Evolutionary conservation across 108 stramenopile genomes (phyloP).

Genomic region (Licmophora abbreviata): DNA sequence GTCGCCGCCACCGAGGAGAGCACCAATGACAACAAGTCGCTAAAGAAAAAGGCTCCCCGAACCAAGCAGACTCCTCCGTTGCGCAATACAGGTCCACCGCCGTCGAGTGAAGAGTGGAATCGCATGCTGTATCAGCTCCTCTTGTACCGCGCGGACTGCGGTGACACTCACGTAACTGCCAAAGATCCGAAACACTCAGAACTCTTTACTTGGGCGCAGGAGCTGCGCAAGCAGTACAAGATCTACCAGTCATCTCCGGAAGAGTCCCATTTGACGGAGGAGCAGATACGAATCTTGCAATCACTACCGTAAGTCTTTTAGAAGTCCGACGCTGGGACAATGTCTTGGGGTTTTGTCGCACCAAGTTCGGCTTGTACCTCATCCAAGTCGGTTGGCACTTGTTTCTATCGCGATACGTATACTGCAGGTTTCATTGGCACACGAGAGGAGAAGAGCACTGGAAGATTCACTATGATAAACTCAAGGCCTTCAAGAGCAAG

Average conservation of each 20-base stretch:
- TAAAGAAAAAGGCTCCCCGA: no score
- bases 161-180: constrained; percentile 14
- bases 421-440: constrained; percentile 8
- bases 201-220: constrained; percentile 33
- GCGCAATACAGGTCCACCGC: no score
- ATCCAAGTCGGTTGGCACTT: no score
- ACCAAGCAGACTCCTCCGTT: no score
- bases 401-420: no score
- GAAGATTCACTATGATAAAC: background rate
- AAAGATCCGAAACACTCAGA: constrained; percentile 14
- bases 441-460: constrained; percentile 7
- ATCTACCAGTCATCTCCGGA: constrained; percentile 19
- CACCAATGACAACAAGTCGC: no score
- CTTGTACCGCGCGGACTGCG: constrained; percentile 9
- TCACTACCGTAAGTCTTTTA: no score
- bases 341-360: no score
- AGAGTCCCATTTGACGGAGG: constrained; percentile 15
- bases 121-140: constrained; percentile 6
- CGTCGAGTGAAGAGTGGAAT: constrained; percentile 1
- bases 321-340: no score
- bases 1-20: no score
- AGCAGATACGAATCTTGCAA: constrained; percentile 8
- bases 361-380: no score
- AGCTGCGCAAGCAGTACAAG: constrained; percentile 40
- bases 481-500: constrained; percentile 15